Base-by-base conservation (phyloP, 345 rosid genomes). In the Eucalyptus melliodora region DNA sequence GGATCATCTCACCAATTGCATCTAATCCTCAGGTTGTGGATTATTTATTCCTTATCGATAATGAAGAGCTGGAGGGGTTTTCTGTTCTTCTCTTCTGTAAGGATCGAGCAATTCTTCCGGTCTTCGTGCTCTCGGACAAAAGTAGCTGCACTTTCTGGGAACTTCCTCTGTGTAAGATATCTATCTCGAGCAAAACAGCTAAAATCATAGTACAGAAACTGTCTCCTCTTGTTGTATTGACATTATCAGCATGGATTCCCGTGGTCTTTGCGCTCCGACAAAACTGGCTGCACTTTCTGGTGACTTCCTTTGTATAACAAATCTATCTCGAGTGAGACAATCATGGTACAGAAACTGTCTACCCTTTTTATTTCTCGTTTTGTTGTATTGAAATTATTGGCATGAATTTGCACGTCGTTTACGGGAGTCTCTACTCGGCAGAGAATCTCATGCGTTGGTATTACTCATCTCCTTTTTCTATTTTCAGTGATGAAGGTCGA, bases 1-100 rank as follows among this genome's bases (percentile, higher is more conserved):
- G 90, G 95, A 94, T 93, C 89, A 49, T 19, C 56, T 40, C 30
- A 51, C 16, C 7, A 31, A 44, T 67, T 90, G 86, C 86, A 69
- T 94, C 94, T 92, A 93, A 92, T 11, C 96, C 97, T 92, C 53
- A 89, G 95, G 94, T 12, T 90, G 96, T 92, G 91, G 96, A 93
- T 95, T 95, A 95, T 88, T 91, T 92, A 87, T 55, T 95, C 95
- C 96, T 95, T 55, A 89, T 91, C 87, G 44, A 40, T 93, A 95
- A 92, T 93, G 92, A 27, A 69, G 47, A 77, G 85, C 85, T 24
- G 85, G 47, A 40, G 85, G 42, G 85, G 85, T 77, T 40, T 77
- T 21, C 85, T 77, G 85, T 40, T 59, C 80, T 40, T 59, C 88
- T 60, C 62, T 11, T 77, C 47, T 40, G 85, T 24, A 6, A 77